Conservation (phyloP, 805 yeast species). For the Kodamaea laetipori region DNA sequence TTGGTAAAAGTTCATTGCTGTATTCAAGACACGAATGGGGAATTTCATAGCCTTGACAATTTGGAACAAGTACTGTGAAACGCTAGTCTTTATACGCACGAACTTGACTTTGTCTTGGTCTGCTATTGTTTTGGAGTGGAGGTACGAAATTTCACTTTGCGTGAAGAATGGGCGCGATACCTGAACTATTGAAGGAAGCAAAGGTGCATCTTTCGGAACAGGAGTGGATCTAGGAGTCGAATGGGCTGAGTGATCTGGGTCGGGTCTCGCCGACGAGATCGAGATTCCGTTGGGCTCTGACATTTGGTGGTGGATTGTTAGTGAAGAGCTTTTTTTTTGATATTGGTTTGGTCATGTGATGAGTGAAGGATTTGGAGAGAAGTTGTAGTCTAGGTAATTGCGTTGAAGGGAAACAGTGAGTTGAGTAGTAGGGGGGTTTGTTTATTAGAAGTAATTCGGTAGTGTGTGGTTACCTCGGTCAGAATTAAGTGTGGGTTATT, state of each 20-base stretch:
- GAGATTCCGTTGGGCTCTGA: constrained; percentile 6
- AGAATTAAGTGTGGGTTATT: too few species aligned
- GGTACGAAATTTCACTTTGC: constrained; percentile 50
- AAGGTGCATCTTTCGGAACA: constrained; percentile 10
- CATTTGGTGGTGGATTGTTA: constrained; percentile 1
- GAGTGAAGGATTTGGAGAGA: too few species aligned
- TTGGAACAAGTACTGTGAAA: constrained; percentile 56
- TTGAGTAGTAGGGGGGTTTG: too few species aligned
- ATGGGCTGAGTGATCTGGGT: constrained; percentile 4
- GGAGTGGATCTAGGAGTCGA: constrained; percentile 10
- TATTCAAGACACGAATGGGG: constrained; percentile 69
- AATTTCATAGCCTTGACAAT: constrained; percentile 57
- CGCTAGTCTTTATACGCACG: constrained; percentile 53
- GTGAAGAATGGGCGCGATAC: constrained; percentile 66
- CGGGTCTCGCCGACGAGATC: neutral
- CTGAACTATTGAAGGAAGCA: constrained; percentile 27
- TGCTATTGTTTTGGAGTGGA: constrained; percentile 54
- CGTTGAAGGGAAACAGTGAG: too few species aligned
- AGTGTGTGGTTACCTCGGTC: too few species aligned
- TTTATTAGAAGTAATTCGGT: too few species aligned
- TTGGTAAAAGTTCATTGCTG: constrained; percentile 74
- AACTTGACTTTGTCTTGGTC: constrained; percentile 48
- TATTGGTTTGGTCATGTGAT: constrained; percentile 1
- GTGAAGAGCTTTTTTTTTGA: neutral
- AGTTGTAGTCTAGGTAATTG: too few species aligned